Conservation (phyloP, 164 flowering plant species). For the Buxus sempervirens region DNA sequence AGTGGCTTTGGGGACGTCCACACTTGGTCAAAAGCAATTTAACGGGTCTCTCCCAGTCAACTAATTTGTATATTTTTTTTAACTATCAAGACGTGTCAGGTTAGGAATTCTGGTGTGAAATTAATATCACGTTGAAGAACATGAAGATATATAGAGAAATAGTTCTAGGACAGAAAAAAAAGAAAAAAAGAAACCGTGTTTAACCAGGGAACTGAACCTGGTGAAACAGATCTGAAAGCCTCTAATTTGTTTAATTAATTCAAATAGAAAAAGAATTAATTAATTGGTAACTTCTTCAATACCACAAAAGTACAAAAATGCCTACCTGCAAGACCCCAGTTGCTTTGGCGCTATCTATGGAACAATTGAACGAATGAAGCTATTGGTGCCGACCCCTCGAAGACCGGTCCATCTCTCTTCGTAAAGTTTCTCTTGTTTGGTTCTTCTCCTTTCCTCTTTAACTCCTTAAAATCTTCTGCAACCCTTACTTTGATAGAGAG, state of each 20-base stretch:
- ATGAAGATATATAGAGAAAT: no score
- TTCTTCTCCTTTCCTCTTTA: neutral
- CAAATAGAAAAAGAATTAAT: neutral
- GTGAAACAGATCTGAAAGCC: no score
- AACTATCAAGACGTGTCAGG: no score
- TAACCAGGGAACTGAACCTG: no score
- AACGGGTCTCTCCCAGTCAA: neutral
- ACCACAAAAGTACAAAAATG: slow-evolving; percentile 12
- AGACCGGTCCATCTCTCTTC: slow-evolving; percentile 6
- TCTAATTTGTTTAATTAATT: no score
- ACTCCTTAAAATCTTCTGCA: neutral
- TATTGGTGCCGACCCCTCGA: slow-evolving; percentile 18
- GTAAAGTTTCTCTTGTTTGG: slow-evolving; percentile 20
- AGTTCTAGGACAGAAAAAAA: no score
- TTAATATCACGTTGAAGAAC: no score
- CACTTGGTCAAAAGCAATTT: neutral
- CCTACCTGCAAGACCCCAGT: slow-evolving; percentile 23
- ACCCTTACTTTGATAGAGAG: neutral
- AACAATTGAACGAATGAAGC: slow-evolving; percentile 1
- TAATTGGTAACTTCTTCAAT: neutral
- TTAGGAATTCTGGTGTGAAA: no score
- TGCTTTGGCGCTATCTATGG: slow-evolving; percentile 17
- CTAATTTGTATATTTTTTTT: no score
- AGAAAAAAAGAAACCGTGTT: no score
- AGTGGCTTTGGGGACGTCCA: neutral